Base-by-base conservation (phyloP, 2,329 filamentous ascomycete genomes). In the Dothidotthia symphoricarpi region DNA sequence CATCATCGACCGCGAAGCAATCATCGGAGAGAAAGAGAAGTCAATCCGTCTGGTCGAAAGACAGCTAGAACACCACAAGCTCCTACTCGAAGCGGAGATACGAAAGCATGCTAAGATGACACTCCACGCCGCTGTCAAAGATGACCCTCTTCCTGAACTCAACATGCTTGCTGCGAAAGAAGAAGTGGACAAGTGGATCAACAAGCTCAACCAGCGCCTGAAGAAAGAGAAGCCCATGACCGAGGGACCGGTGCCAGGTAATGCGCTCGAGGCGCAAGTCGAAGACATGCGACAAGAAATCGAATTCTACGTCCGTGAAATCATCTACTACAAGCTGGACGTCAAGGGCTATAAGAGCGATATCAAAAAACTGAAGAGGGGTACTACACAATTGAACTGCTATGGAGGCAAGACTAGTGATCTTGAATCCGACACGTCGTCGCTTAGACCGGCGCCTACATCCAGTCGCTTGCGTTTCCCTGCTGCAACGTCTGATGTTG, bases 251-350 rank as follows among this genome's bases (percentile, higher is more conserved):
- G 24, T 31, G 12, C 16, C 41, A n/a, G 9, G 16, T 8, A 35
- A 40, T 6, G 40, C 50, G 7, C 34, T 32, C 2, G 46, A 63
- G 14, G 47, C 46, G 3, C 47, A 41, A 7, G 35, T 63, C 3
- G 43, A 53, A 25, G 53, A 56, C 22, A 46, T 74, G 33, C 64
- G 64, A 31, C 57, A 59, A 34, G 67, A 70, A 36, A 63, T 71
- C 10, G 62, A 67, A 17, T 66, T 69, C 43, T 70, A 72, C 36
- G 59, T 74, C 24, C 54, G 67, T n/a, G 72, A 75, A 31, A 73
- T 73, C 36, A 67, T 74, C 16, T 63, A 71, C 33, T 74, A 72
- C 58, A 75, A 74, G 49, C 63, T 74, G 19, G 72, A 76, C 35
- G 63, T 73, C 35, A 67, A 64, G 34, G 69, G 69, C 12, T 75